Evolutionary conservation across 1,284 basidiomycete genomes (phyloP).

Genomic region (Puccinia coronata): DNA sequence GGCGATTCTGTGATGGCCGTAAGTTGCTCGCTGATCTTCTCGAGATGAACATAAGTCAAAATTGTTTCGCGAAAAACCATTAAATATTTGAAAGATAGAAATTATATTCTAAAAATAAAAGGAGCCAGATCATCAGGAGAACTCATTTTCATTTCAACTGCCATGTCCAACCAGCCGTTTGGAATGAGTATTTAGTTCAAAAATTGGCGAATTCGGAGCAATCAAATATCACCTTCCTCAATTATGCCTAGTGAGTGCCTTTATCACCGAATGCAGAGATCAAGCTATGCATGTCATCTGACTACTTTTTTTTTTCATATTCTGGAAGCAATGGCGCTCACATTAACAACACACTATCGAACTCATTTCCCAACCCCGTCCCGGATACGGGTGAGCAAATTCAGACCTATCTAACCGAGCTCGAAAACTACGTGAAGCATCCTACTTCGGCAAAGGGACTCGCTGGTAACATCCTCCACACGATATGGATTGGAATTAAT

Average conservation of each 20-base stretch:
- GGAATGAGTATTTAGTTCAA: slow-evolving; percentile 42
- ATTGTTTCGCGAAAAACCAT: no score
- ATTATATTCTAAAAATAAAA: no score
- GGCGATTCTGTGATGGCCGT: slow-evolving; percentile 41
- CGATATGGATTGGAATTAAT: slow-evolving; percentile 46
- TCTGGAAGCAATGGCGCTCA: slow-evolving; percentile 41
- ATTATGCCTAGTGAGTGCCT: slow-evolving; percentile 43
- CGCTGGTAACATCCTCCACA: slow-evolving; percentile 19
- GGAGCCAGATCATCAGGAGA: slow-evolving; percentile 7
- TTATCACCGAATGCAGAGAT: background rate
- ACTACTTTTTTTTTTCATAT: background rate
- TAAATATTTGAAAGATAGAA: no score
- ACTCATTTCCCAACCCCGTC: background rate
- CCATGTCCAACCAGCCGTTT: slow-evolving; percentile 21
- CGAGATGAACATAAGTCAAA: background rate
- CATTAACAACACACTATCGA: slow-evolving; percentile 39
- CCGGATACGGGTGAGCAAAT: slow-evolving; percentile 41
- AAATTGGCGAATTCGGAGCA: slow-evolving; percentile 19
- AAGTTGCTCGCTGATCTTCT: background rate
- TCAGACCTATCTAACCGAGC: slow-evolving; percentile 15
- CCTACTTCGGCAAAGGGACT: background rate
- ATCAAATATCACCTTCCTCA: slow-evolving; percentile 20
- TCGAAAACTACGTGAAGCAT: slow-evolving; percentile 6
- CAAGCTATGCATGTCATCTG: background rate
- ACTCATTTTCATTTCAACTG: background rate